These are phyloP conservation scores for Blastocrithidia nonstop DNA, from an alignment of 208 protist genomes.

Conservation along the genomic window DNA sequence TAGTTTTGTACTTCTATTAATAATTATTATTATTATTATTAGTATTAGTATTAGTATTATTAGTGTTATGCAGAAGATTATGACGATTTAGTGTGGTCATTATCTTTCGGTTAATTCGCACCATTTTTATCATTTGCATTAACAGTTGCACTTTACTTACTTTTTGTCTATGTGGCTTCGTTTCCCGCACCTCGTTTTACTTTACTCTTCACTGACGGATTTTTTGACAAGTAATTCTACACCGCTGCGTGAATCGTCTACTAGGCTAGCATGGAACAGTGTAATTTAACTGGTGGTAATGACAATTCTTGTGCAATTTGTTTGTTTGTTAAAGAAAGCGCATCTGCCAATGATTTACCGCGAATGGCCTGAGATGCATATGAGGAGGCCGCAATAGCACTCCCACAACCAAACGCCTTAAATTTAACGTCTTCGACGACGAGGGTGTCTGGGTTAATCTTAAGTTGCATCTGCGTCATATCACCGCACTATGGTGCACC, in stretches of 20 bases:
- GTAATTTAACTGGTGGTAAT: slow-evolving; percentile 98
- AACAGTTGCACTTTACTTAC: no score
- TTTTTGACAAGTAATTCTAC: slow-evolving; percentile 93
- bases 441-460: slow-evolving; percentile 83
- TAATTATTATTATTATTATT: no score
- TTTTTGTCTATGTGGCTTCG: no score
- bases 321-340: slow-evolving; percentile 94
- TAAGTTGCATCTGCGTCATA: slow-evolving; percentile 97
- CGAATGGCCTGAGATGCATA: slow-evolving; percentile 96
- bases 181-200: slow-evolving; percentile 18
- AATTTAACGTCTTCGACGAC: slow-evolving; percentile 93
- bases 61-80: not conserved
- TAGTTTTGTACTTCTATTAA: no score
- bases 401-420: slow-evolving; percentile 99
- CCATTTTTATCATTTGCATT: slow-evolving; percentile 6
- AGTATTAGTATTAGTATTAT: no score
- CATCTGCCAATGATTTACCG: slow-evolving; percentile 96
- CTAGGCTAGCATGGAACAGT: slow-evolving; percentile 98
- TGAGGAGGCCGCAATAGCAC: slow-evolving; percentile 95
- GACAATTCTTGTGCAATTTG: slow-evolving; percentile 97
- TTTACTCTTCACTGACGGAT: slow-evolving; percentile 82
- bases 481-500: slow-evolving; percentile 98
- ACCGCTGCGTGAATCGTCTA: slow-evolving; percentile 98
- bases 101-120: slow-evolving; percentile 2
- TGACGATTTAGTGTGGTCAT: no score